Conservation (phyloP, 495 filamentous ascomycete species). For the Thozetella sp. region DNA sequence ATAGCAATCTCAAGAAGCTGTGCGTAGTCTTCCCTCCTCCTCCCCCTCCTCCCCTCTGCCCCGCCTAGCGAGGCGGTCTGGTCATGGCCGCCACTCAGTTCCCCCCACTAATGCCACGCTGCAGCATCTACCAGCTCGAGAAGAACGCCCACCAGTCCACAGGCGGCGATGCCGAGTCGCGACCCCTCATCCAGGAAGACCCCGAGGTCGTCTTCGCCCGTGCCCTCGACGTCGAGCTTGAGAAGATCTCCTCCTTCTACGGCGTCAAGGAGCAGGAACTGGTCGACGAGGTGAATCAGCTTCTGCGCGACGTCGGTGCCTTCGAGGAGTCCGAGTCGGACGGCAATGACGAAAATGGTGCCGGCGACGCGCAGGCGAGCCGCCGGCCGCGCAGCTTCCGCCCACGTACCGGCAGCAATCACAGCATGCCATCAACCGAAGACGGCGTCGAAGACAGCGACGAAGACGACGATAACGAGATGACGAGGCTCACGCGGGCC, state of each 20-base stretch:
- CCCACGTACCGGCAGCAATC: conserved; percentile 31
- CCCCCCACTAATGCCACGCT: background rate
- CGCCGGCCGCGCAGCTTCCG: conserved; percentile 16
- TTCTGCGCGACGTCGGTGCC: conserved; percentile 73
- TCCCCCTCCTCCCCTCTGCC: no score
- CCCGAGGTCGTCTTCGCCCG: conserved; percentile 77
- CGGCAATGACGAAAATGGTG: conserved; percentile 40
- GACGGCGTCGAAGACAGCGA: conserved; percentile 55
- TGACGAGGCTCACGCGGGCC: conserved; percentile 48
- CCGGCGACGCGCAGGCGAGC: conserved; percentile 7
- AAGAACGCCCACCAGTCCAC: conserved; percentile 65
- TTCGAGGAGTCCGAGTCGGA: conserved; percentile 69
- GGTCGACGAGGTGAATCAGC: conserved; percentile 73
- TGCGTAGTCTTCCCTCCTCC: conserved; percentile 43
- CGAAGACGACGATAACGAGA: conserved; percentile 72
- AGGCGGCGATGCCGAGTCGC: conserved; percentile 72
- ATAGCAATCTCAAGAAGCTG: conserved; percentile 99
- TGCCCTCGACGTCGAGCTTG: conserved; percentile 84
- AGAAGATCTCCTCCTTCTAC: conserved; percentile 93
- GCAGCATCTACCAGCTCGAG: conserved; percentile 93
- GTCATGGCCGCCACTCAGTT: background rate
- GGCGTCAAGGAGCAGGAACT: conserved; percentile 84
- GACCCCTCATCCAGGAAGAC: conserved; percentile 78
- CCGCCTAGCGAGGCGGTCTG: no score
- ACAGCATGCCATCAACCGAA: conserved; percentile 46